Evolutionary conservation across 2,329 filamentous ascomycete genomes (phyloP).

Genomic region (Sclerotinia nivalis): DNA sequence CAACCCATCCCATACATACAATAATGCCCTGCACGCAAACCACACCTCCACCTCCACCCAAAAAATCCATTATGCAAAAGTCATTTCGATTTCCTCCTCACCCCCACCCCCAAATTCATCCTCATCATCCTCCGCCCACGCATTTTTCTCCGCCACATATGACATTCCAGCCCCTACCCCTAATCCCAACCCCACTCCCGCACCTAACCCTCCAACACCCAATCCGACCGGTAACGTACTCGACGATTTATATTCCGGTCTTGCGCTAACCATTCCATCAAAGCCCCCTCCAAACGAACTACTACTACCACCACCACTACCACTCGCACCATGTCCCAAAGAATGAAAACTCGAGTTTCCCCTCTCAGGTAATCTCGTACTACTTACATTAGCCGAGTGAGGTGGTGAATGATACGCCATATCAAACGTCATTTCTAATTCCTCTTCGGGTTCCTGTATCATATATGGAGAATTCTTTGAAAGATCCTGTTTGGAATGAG

Average conservation of each 20-base stretch:
- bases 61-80: constrained; percentile 56
- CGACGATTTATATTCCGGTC: constrained; percentile 48
- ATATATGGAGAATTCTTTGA: constrained; percentile 20
- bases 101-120: constrained; percentile 70
- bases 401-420: constrained; percentile 49
- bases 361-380: constrained; percentile 2
- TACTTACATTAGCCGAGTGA: constrained; percentile 29
- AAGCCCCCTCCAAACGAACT: not conserved
- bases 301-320: not conserved
- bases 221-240: constrained; percentile 46
- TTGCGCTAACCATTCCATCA: constrained; percentile 25
- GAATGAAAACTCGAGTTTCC: constrained; percentile 9
- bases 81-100: constrained; percentile 78
- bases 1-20: not conserved
- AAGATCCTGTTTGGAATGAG: constrained; percentile 17
- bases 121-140: constrained; percentile 71
- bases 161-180: constrained; percentile 10
- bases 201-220: constrained; percentile 6
- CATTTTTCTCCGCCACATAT: constrained; percentile 49
- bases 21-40: not conserved
- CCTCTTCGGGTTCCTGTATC: constrained; percentile 43
- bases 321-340: constrained; percentile 2
- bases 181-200: not conserved
- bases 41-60: not conserved
- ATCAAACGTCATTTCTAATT: constrained; percentile 72